Base-by-base conservation (phyloP, 495 filamentous ascomycete genomes). In the Pyrenula aspistea region DNA sequence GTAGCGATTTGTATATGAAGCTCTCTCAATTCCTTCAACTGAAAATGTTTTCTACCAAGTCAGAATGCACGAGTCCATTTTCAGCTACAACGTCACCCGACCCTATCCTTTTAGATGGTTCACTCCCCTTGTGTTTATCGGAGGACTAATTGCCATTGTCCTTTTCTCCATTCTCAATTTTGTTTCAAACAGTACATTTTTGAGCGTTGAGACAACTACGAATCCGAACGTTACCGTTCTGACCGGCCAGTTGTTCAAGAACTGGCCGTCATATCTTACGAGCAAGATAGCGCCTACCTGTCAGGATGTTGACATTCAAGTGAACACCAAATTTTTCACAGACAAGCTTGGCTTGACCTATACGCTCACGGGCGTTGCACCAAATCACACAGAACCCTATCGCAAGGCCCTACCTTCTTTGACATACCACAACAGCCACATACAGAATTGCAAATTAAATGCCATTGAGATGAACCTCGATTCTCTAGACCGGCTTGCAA, bases 51-150 rank as follows among this genome's bases (percentile, higher is more conserved):
- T n/a, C n/a, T n/a, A 42, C 15, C 31, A 42, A 15, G 57, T 62
- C 53, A 15, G 8, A 42, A 56, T 62, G 57, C 55, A 65, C 53
- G 49, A 53, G 2, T 68, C 66, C 20, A 57, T 60, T 3, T 68
- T 68, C 57, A 59, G 56, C 20, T 68, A 66, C 49, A 57, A 24
- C 25, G 24, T 68, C 54, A 63, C 57, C 4, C 57, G 65, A 24
- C 55, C 59, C 10, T 68, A 68, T 54, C 66, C 66, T 10, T 65
- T 60, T 24, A 58, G 54, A 51, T 69, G 65, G 61, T 62, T 67
- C 54, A 67, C 67, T 21, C 65, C 65, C 12, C 53, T 60, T 21
- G 58, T 55, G 24, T 36, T 68, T 31, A 24, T 67, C 23, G 65
- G 67, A 8, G 62, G 53, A 22, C 53, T 65, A 22, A 42, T 66